Evolutionary conservation across 306 rosid genomes (phyloP), one percentile per base, ranked within the genome.

Genomic region (Castanopsis chinensis): DNA sequence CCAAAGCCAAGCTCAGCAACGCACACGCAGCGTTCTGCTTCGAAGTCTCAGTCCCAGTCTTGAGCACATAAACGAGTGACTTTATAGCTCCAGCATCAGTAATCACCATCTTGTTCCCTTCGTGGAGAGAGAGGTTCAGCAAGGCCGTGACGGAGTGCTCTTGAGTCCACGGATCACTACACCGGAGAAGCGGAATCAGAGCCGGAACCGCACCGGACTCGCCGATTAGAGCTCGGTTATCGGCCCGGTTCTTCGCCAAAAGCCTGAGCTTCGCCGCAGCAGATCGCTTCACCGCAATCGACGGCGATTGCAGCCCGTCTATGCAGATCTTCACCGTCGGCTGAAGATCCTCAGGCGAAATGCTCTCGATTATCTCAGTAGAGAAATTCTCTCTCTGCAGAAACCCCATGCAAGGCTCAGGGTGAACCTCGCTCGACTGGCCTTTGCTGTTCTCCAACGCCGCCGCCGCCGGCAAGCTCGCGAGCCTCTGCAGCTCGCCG

Each of bases 11-110:
- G 83, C 99, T 95, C 23, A 95, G 41, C 14, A 95, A 81, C 51
- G 98, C 98, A 45, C 99, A 95, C 1, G 99, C 98, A 0, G 99
- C 98, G 92, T 95, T 95, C 83, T 95, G 97, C 80, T 95, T 95
- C 35, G 98, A 95, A 18, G 91, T 88, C 69, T 95, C 96, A 0
- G 99, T 95, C 2, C 99, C 99, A 0, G 99, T 93, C 75, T 91
- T 95, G 43, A 95, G 90, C 10, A 89, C 99, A 65, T 95, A 95
- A 53, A 95, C 93, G 18, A 95, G 82, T 5, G 93, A 91, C 58
- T 95, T 95, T 71, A 95, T 85, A 2, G 97, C 98, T 28, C 98
- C 99, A 1, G 97, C 91, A 80, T 89, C 88, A 15, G 94, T 88
- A 60, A 95, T 93, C 63, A 88, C 73, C 21, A 45, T 83, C 82